Evolutionary conservation across 192 early-diverging fungal genomes (phyloP), one percentile per base, ranked within the genome.

Genomic region (Gigaspora rosea): DNA sequence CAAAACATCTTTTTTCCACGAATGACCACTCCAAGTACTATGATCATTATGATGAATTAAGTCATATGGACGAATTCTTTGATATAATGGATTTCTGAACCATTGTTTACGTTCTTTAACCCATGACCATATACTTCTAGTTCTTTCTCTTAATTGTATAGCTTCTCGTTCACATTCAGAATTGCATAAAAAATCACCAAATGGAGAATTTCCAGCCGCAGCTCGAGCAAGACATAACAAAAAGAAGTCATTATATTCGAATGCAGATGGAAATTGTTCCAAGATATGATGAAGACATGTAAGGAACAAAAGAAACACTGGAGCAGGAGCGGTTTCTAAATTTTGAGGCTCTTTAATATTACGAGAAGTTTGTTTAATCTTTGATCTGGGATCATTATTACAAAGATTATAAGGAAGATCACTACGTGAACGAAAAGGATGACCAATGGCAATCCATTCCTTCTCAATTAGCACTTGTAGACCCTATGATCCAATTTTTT

Each of bases 151-250:
- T 15, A 85, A 18, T 20, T 65, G 57, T 16, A 76, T 64, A 35
- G 56, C 66, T 18, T 72, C 62, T 15, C 83, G 71, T 59, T 85
- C 83, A 18, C 52, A 66, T 61, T 85, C 83, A 22, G 78, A 75
- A 61, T 85, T 85, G 66, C 77, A 85, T 32, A 85, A 13, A 57
- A 85, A 85, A 49, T 85, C 83, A 4, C 83, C 83, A 77, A 79
- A 85, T 8, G 83, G 83, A 1, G 83, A 85, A 27, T 71, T 54
- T 12, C 83, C 83, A 3, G 68, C 61, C 2, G 56, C 78, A 7
- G 83, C 83, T 8, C 81, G 74, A 3, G 83, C 83, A 0, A 85
- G 69, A 35, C 80, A 76, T 18, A 85, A 59, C 3, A 85, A 70
- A 4, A 85, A 35, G 22, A 82, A 85, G 36, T 82, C 81, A 48